Conservation (phyloP, 768 basidiomycete species). For the Coprinopsis cinerea region DNA sequence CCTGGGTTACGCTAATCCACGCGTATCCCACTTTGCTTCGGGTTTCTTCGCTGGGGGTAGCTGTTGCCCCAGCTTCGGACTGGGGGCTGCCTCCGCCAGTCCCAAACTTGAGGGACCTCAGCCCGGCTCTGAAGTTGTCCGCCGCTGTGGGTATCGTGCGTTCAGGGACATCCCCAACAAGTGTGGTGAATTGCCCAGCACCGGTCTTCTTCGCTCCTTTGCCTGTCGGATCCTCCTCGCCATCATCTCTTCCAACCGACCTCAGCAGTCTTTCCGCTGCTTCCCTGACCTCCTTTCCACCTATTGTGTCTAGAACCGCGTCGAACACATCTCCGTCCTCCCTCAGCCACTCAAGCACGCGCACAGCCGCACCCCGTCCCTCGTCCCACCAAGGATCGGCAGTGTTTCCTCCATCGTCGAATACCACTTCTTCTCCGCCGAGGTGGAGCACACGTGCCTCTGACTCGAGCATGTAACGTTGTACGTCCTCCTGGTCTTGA, state of each 20-base stretch:
- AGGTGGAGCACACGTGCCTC: slow-evolving; percentile 55
- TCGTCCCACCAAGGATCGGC: slow-evolving; percentile 23
- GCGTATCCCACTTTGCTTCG: slow-evolving; percentile 58
- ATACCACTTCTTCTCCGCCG: slow-evolving; percentile 76
- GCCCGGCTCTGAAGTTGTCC: slow-evolving; percentile 68
- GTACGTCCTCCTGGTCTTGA: slow-evolving; percentile 20
- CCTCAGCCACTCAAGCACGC: slow-evolving; percentile 46
- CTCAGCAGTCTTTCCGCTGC: slow-evolving; percentile 59
- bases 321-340: slow-evolving; percentile 64
- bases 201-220: slow-evolving; percentile 16
- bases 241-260: slow-evolving; percentile 20
- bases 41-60: slow-evolving; percentile 20
- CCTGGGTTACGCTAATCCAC: slow-evolving; percentile 77
- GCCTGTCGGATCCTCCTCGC: slow-evolving; percentile 1
- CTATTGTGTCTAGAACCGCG: slow-evolving; percentile 77
- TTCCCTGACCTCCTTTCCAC: slow-evolving; percentile 76
- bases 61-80: slow-evolving; percentile 10
- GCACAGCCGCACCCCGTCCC: slow-evolving; percentile 41
- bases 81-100: slow-evolving; percentile 8
- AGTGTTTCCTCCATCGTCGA: slow-evolving; percentile 46
- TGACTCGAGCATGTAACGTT: slow-evolving; percentile 33
- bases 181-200: slow-evolving; percentile 66
- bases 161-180: slow-evolving; percentile 66
- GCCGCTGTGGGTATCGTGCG: slow-evolving; percentile 62
- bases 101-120: slow-evolving; percentile 51